These are phyloP conservation scores for Silene vulgaris DNA, from an alignment of 179 eudicot species.

Conservation along the genomic window DNA sequence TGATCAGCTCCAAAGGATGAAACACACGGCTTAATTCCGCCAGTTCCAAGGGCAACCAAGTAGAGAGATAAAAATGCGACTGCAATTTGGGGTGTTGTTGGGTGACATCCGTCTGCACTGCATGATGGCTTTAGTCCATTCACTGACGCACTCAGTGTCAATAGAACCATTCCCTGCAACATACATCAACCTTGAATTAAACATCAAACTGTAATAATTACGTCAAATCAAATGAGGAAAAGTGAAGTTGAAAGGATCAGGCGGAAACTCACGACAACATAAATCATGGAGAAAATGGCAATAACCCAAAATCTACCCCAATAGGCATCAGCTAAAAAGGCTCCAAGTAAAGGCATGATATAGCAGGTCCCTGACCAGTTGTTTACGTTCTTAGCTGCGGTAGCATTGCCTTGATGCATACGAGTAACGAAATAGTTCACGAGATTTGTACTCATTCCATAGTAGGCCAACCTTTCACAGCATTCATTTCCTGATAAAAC, in stretches of 20 bases:
- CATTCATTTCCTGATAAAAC: constrained; percentile 43
- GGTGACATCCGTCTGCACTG: constrained; percentile 21
- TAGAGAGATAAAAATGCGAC: constrained; percentile 35
- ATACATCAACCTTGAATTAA: background rate
- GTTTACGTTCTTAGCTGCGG: constrained; percentile 44
- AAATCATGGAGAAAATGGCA: constrained; percentile 48
- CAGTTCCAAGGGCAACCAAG: constrained; percentile 21
- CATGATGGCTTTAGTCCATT: constrained; percentile 33
- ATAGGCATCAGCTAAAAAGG: constrained; percentile 60
- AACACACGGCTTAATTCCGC: constrained; percentile 17
- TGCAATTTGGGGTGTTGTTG: constrained; percentile 32
- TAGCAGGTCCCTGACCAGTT: constrained; percentile 64
- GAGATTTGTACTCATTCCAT: constrained; percentile 52
- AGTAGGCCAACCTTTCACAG: constrained; percentile 58
- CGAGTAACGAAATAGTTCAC: constrained; percentile 40
- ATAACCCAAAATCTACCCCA: constrained; percentile 56
- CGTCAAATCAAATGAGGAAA: background rate
- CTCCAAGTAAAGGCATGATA: constrained; percentile 48
- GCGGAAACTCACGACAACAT: constrained; percentile 39
- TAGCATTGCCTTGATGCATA: constrained; percentile 34
- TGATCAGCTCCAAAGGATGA: constrained; percentile 29
- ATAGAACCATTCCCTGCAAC: constrained; percentile 45
- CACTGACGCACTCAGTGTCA: constrained; percentile 41
- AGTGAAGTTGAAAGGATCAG: background rate
- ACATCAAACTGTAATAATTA: background rate